Conservation (phyloP, 495 filamentous ascomycete genomes). For the Copromyces sp. region DNA sequence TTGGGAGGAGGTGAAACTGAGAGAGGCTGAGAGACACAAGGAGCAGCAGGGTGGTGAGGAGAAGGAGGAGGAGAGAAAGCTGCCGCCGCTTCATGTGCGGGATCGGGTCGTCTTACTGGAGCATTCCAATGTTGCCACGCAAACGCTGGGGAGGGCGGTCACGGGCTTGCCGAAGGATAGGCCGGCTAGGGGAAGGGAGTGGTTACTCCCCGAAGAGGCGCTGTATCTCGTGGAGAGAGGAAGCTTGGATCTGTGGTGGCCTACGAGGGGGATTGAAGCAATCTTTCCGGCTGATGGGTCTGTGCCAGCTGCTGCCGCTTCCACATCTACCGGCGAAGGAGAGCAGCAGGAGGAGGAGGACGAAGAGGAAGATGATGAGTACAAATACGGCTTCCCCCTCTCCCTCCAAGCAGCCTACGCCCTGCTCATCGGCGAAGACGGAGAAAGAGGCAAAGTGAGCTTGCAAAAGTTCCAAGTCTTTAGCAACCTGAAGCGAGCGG, state of each 20-base stretch:
- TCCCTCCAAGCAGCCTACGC: constrained; percentile 86
- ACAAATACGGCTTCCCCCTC: constrained; percentile 64
- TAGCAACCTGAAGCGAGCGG: constrained; percentile 67
- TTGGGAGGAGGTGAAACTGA: constrained; percentile 18
- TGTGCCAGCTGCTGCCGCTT: not conserved
- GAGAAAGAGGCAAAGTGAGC: constrained; percentile 45
- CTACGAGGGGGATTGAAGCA: constrained; percentile 32
- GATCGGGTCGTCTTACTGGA: constrained; percentile 42
- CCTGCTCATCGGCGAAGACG: constrained; percentile 56
- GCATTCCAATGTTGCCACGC: constrained; percentile 29
- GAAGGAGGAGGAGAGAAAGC: constrained; percentile 13
- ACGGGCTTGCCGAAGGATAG: constrained; percentile 30
- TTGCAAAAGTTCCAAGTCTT: constrained; percentile 86
- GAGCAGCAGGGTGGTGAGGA: constrained; percentile 8
- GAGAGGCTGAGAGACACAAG: not conserved
- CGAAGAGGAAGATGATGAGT: constrained; percentile 22
- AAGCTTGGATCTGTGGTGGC: constrained; percentile 77
- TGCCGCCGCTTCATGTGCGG: constrained; percentile 27
- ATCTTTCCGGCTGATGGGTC: constrained; percentile 19
- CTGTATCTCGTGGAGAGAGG: constrained; percentile 83
- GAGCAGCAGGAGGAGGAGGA: constrained; percentile 14
- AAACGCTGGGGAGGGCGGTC: constrained; percentile 34
- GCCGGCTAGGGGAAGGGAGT: constrained; percentile 47
- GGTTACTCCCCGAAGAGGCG: constrained; percentile 88
- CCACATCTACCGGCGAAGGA: constrained; percentile 8